Base-by-base conservation (phyloP, 192 early-diverging fungal genomes). In the Linnemannia hyalina region DNA sequence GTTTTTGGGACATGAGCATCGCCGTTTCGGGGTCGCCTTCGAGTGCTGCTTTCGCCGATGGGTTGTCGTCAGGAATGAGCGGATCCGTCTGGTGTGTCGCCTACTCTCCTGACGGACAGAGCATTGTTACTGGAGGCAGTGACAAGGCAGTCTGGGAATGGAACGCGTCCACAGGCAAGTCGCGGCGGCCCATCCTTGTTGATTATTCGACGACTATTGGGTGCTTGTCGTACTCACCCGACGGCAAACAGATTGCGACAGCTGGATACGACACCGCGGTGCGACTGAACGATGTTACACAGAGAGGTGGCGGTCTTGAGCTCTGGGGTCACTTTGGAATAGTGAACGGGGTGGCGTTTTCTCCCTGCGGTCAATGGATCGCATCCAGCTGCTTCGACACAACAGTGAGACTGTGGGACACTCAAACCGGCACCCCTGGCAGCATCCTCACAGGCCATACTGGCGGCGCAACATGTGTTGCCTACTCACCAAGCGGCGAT, bases 401-500 rank as follows among this genome's bases (percentile, higher is more conserved):
- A 8, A 74, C 72, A 16, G 72, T 52, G 3, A 38, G 41, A 42
- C 29, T 74, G n/a, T 74, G 72, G 72, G 47, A 74, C 11, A 32
- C 72, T n/a, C 72, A 6, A 38, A 52, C 72, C 0, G 72, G 72
- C 1, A 26, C 72, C 16, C 11, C n/a, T 35, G 72, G 44, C 0
- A 6, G 3, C 29, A 35, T 18, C 2, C 46, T 74, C 7, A 16
- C 26, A 6, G 72, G 26, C 1, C 72, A 74, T 32, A 44, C 26
- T 26, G 3, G 60, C 32, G 60, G 60, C 2, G 60, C 29, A 0
- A 65, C 2, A 65, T 65, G 60, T 16, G 55, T 73, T 9, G 78
- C 41, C 8, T 80, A 44, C 29, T 73, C 78, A 22, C 78, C 78
- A 26, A 73, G 29, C 47, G 52, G 70, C 35, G 54, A 80, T 18